phyloP scores from a whole-genome alignment of 257 asterid genomes.

The Fraxinus cuspidata region DNA sequence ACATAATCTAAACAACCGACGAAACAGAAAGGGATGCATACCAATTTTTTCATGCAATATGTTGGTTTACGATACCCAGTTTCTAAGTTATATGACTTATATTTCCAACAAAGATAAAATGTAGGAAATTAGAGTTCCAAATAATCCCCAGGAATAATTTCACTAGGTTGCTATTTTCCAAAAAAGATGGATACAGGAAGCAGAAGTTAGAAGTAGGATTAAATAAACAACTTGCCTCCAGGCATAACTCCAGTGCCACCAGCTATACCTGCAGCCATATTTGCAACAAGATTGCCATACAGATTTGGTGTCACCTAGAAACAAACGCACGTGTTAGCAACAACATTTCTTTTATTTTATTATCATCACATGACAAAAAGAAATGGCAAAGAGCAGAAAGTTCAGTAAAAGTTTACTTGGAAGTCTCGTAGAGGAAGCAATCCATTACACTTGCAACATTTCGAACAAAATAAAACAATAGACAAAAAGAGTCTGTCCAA shows the following conservation, averaged over 20 bases:
- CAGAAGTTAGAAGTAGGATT: background rate
- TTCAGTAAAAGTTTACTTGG: background rate
- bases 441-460: background rate
- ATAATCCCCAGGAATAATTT: background rate
- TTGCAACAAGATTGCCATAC: slow-evolving; percentile 84
- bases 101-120: background rate
- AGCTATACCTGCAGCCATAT: slow-evolving; percentile 97
- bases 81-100: background rate
- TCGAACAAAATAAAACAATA: background rate
- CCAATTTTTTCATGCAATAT: background rate
- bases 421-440: background rate
- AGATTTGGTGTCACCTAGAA: slow-evolving; percentile 96
- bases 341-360: background rate
- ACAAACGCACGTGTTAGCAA: background rate
- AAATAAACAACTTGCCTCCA: slow-evolving; percentile 50
- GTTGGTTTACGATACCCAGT: background rate
- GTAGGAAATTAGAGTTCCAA: background rate
- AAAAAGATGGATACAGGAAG: background rate
- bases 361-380: background rate
- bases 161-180: background rate
- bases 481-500: background rate
- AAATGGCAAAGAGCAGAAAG: slow-evolving; percentile 11
- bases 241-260: slow-evolving; percentile 99
- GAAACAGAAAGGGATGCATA: too few species aligned
- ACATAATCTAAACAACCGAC: background rate